Conservation (phyloP, 306 rosid genomes). For the Rubus idaeus region DNA sequence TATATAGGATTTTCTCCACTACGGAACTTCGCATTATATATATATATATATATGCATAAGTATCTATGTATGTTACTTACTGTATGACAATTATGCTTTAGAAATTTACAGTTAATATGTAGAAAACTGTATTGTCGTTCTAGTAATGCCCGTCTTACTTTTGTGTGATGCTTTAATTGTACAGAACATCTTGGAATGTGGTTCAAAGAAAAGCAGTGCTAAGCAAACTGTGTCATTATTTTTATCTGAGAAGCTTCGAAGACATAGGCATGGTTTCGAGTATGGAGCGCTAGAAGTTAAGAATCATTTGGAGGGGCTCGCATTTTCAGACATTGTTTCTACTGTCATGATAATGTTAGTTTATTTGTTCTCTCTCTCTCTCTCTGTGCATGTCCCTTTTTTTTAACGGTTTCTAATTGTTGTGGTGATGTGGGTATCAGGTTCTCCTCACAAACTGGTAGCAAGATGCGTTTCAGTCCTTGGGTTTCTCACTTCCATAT, state of each 20-base stretch:
- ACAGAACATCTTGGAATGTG: conserved; percentile 80
- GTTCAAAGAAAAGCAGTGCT: conserved; percentile 53
- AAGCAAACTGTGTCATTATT: conserved; percentile 61
- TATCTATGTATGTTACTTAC: neutral
- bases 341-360: conserved; percentile 66
- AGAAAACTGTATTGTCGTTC: neutral
- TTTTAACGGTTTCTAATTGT: conserved; percentile 17
- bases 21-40: too few relatives aligned
- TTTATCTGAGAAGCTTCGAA: conserved; percentile 68
- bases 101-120: neutral
- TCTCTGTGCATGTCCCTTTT: neutral
- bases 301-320: conserved; percentile 70
- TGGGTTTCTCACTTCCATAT: conserved; percentile 94
- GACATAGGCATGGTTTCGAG: conserved; percentile 68
- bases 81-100: neutral
- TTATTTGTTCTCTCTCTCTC: neutral
- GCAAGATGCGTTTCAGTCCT: conserved; percentile 52
- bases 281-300: conserved; percentile 81
- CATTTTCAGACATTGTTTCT: conserved; percentile 64
- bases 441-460: conserved; percentile 49
- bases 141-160: conserved; percentile 3
- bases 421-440: conserved; percentile 26
- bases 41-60: neutral
- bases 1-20: neutral
- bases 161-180: conserved; percentile 14